Evolutionary conservation across 176 grass and related monocot species (phyloP).

Genomic region (Hsuehochloa calcarea): DNA sequence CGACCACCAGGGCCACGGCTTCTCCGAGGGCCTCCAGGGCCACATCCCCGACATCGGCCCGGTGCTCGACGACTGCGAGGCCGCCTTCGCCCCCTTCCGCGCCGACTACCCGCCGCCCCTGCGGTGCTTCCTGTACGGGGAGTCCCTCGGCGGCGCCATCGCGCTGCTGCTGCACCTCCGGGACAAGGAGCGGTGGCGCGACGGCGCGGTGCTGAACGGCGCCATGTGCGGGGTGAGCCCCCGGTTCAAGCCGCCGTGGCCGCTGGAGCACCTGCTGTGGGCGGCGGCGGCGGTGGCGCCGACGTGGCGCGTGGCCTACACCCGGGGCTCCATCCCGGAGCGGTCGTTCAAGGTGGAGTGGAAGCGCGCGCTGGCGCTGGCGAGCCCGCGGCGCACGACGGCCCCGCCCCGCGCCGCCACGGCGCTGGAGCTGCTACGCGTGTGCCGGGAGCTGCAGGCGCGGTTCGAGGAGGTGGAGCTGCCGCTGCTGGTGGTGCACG

Average conservation of each 20-base stretch:
- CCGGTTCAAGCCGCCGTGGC: slow-evolving; percentile 69
- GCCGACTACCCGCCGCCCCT: slow-evolving; percentile 58
- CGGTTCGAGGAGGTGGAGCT: slow-evolving; percentile 68
- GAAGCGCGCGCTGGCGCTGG: slow-evolving; percentile 59
- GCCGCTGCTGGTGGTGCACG: slow-evolving; percentile 70
- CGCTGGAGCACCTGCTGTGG: slow-evolving; percentile 69
- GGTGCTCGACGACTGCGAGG: slow-evolving; percentile 71
- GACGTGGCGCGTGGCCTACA: slow-evolving; percentile 71
- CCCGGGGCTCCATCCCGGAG: slow-evolving; percentile 59
- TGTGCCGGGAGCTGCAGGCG: slow-evolving; percentile 70
- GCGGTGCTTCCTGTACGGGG: slow-evolving; percentile 71
- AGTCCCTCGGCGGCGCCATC: slow-evolving; percentile 85
- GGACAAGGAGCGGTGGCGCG: slow-evolving; percentile 39
- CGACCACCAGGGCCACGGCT: slow-evolving; percentile 86
- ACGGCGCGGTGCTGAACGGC: slow-evolving; percentile 71
- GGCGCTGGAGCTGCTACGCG: slow-evolving; percentile 73
- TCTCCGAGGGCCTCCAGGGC: slow-evolving; percentile 59
- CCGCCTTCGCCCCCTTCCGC: slow-evolving; percentile 69
- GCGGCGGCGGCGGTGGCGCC: slow-evolving; percentile 44
- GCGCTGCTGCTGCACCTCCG: slow-evolving; percentile 71
- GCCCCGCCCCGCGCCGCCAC: slow-evolving; percentile 58
- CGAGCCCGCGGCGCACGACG: slow-evolving; percentile 44
- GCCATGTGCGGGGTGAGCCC: slow-evolving; percentile 87
- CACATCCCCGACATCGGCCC: slow-evolving; percentile 67
- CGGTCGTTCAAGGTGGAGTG: slow-evolving; percentile 75